These are phyloP conservation scores for Picochlorum sp. DNA, from an alignment of 139 green algal species.

Conservation along the genomic window DNA sequence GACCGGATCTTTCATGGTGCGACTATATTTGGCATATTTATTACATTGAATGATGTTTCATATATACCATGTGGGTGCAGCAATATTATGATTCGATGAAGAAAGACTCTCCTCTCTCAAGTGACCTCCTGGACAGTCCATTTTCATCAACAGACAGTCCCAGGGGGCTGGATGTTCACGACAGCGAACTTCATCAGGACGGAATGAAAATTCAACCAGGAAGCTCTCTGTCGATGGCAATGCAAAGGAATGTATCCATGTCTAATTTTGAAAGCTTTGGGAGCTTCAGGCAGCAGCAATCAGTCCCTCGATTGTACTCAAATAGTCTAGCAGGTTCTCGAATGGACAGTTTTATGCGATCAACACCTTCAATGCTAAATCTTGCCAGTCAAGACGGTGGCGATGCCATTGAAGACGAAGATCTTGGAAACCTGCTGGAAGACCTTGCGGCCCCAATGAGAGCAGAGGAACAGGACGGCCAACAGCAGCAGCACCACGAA, in stretches of 20 bases:
- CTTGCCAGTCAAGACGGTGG: neutral
- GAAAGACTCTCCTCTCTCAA: no score
- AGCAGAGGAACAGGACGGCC: neutral
- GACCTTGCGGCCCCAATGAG: slow-evolving; percentile 32
- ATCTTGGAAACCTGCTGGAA: slow-evolving; percentile 26
- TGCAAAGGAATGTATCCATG: neutral
- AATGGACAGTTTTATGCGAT: neutral
- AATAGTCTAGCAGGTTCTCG: neutral
- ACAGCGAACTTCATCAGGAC: no score
- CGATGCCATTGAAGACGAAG: slow-evolving; percentile 2
- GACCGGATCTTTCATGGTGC: neutral
- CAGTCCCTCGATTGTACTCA: no score
- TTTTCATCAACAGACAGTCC: no score
- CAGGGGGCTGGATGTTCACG: no score
- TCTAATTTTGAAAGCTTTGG: neutral
- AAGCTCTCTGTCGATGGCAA: neutral
- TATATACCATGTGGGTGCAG: no score
- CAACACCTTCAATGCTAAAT: slow-evolving; percentile 1
- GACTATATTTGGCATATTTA: neutral
- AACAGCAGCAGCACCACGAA: slow-evolving; percentile 1
- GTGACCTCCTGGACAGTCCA: no score
- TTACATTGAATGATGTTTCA: neutral
- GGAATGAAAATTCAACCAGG: neutral
- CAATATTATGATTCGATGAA: no score
- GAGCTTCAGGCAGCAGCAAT: no score